Base-by-base conservation (phyloP, 345 rosid genomes). In the Kandelia obovata region DNA sequence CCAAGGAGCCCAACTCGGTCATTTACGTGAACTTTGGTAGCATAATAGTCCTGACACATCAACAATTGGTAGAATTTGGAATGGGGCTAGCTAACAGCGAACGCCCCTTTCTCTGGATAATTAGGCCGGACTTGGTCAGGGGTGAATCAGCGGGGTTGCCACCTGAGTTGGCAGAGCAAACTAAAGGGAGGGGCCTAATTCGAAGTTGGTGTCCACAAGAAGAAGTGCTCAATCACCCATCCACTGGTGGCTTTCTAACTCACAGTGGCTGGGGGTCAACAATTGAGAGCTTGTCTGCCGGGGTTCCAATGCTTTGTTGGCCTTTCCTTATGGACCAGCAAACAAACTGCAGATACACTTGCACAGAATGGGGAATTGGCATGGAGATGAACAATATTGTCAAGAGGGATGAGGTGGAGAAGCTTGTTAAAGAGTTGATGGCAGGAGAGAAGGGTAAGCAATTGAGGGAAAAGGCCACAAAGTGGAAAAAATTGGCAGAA, bases 341-440 rank as follows among this genome's bases (percentile, higher is more conserved):
- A 25, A 64, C 39, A 27, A 64, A 64, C 28, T 61, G 65, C 21
- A 61, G 65, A 13, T 61, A 61, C 34, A 25, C 51, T 32, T 20
- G 65, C 65, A 23, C 30, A 1, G 21, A 21, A 21, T 21, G 21
- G 21, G 21, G 21, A 21, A 21, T 21, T 21, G 21, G 21, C 21
- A 21, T 21, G 21, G 21, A 21, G 21, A 21, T 21, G 21, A 21
- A 21, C 21, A 21, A 21, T 21, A 21, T 21, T 21, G 21, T 21
- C 21, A 21, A 21, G 21, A 21, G 21, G 21, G 21, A 21, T 21
- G 21, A 21, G 21, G 21, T 21, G 21, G 21, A 21, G 21, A 21
- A 21, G 21, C 21, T 21, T 21, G 21, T 21, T 21, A 21, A 21
- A 21, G 21, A 21, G 21, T 21, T 21, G 21, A 21, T 21, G 21